Base-by-base conservation (phyloP, 139 green algal species). In the Mesotaenium endlicherianum region DNA sequence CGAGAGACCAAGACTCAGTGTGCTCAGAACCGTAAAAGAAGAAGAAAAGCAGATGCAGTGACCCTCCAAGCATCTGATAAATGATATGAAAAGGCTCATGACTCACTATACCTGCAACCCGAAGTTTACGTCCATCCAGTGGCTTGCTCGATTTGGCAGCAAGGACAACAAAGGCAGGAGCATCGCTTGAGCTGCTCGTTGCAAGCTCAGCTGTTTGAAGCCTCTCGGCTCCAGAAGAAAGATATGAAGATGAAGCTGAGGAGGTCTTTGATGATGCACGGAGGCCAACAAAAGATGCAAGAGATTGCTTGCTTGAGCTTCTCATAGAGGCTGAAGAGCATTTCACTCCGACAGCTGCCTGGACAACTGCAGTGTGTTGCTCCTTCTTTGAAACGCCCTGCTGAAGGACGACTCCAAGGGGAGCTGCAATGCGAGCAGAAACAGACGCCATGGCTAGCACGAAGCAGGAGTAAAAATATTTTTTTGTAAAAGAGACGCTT, bases 81-180 rank as follows among this genome's bases (percentile, higher is more conserved):
- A 64, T 26, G 26, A 64, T 26, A 64, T 64, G 26, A 64, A 64
- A 64, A 64, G 50, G 20, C 20, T 34, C 26, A 26, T 64, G 50
- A 64, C 50, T 64, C 50, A 64, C 20, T 64, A 31, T 39, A 84
- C 77, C 77, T 40, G 77, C 80, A 77, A 86, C 80, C 14, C 80
- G 38, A 26, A 86, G 70, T 71, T 86, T 86, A 30, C 80, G 34
- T n/a, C 80, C 80, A n/a, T 86, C 38, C 20, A 86, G 20, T n/a
- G 41, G 41, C 70, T 83, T 83, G 80, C 80, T 86, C 20, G 71
- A 85, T 71, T 85, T 81, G 45, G 38, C 72, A 0, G 80, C 80
- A 41, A 82, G 17, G 38, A 82, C 40, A 36, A 71, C 50, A 20
- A 82, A 40, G 20, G 53, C 11, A 8, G 60, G 36, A 5, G 6